phyloP scores from a whole-genome alignment of 2,329 filamentous ascomycete species.

The Zopfia rhizophila region DNA sequence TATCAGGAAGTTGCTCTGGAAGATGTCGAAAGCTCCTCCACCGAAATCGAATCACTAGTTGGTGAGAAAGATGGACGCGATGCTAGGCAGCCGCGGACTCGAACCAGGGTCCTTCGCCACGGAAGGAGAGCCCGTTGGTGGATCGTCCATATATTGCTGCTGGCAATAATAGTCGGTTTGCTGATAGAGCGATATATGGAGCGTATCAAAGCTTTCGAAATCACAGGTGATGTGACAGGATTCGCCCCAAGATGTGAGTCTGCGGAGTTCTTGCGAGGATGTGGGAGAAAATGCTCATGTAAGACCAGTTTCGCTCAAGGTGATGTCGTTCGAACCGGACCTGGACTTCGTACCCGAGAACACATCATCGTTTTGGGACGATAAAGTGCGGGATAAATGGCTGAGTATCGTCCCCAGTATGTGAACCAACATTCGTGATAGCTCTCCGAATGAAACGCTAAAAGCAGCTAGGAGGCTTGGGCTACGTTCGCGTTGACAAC shows the following conservation, averaged over 20 bases:
- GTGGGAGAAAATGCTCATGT: neutral
- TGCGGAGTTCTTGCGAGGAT: neutral
- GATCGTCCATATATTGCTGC: neutral
- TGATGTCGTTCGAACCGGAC: conserved; percentile 3
- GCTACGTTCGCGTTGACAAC: neutral
- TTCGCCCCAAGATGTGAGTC: neutral
- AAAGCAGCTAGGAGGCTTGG: conserved; percentile 4
- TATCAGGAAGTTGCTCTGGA: too few species aligned
- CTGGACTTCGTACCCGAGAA: conserved; percentile 1
- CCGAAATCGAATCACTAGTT: neutral
- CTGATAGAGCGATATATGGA: neutral
- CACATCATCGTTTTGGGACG: conserved; percentile 1
- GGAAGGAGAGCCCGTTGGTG: neutral
- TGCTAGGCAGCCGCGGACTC: neutral
- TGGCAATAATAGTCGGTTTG: neutral
- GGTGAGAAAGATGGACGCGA: too few species aligned
- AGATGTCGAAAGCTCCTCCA: neutral
- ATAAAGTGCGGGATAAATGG: conserved; percentile 1
- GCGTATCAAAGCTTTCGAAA: neutral
- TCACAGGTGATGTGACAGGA: neutral
- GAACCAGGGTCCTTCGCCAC: neutral
- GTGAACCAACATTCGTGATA: neutral
- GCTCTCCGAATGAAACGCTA: too few species aligned
- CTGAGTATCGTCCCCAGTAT: conserved; percentile 7
- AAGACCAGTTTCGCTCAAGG: neutral